A percentile compares a stretch with the other conserved stretches of the same genome.
These are phyloP conservation scores for Pisolithus orientalis DNA, from an alignment of 768 basidiomycete species.

Conservation along the genomic window DNA sequence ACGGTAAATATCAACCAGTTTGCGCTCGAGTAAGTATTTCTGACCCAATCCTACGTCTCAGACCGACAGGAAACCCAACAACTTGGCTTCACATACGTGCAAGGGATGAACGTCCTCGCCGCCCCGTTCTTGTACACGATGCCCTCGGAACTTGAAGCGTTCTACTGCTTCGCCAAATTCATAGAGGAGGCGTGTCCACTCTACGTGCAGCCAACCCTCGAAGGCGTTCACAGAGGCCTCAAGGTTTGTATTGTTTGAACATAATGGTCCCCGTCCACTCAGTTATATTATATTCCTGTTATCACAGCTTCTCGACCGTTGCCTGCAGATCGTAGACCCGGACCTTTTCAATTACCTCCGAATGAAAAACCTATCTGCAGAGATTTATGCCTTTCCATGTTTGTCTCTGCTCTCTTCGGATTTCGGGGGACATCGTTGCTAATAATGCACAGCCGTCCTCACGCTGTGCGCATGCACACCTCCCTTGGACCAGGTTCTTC, in stretches of 20 bases:
- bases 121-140: constrained; percentile 97
- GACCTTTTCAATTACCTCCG: constrained; percentile 77
- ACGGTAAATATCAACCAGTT: constrained; percentile 43
- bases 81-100: constrained; percentile 91
- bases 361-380: constrained; percentile 88
- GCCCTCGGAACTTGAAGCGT: constrained; percentile 97
- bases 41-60: constrained; percentile 20
- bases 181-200: constrained; percentile 92
- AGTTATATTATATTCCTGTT: not conserved
- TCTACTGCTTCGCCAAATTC: constrained; percentile 93
- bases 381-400: constrained; percentile 98
- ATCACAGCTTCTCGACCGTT: constrained; percentile 81
- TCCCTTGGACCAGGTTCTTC: constrained; percentile 89
- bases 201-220: constrained; percentile 95
- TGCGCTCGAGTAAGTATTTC: not conserved
- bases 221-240: constrained; percentile 91
- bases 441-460: constrained; percentile 59
- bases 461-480: constrained; percentile 97
- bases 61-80: constrained; percentile 75
- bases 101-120: constrained; percentile 98
- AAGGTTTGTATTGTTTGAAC: constrained; percentile 48
- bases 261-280: not conserved
- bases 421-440: not conserved
- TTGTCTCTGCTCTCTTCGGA: constrained; percentile 24
- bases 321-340: constrained; percentile 86